Conservation (phyloP, 2,329 filamentous ascomycete species). For the Sporothrix inflata region DNA sequence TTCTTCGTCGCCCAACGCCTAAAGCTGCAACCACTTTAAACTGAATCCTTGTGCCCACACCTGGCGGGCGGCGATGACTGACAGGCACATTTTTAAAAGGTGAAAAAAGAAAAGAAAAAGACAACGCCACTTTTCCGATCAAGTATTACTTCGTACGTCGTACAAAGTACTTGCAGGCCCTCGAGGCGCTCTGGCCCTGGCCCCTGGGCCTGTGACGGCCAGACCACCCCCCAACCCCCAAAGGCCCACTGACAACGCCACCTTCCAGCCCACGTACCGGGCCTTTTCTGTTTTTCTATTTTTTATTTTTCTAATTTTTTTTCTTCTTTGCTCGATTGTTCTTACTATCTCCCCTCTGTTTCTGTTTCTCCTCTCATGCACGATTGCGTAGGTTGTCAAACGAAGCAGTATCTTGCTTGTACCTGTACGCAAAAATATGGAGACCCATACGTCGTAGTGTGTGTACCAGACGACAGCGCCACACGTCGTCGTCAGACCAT, state of each 20-base stretch:
- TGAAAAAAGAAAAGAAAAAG: not conserved
- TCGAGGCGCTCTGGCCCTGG: not conserved
- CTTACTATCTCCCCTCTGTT: not conserved
- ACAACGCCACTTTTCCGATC: not conserved
- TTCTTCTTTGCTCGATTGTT: too few species aligned
- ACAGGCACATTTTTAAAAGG: not conserved
- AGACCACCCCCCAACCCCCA: not conserved
- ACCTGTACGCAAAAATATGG: not conserved
- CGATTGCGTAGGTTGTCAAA: not conserved
- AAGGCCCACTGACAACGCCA: conserved; percentile 13
- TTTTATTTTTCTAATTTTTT: not conserved
- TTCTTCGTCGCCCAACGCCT: not conserved
- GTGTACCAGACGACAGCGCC: too few species aligned
- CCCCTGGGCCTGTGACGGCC: not conserved
- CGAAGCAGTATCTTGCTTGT: not conserved
- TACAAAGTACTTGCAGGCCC: not conserved
- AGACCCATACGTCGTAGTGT: not conserved
- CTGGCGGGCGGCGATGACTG: conserved; percentile 6
- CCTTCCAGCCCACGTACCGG: not conserved
- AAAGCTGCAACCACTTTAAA: conserved; percentile 15
- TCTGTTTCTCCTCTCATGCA: not conserved
- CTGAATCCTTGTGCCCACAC: conserved; percentile 9
- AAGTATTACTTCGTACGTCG: not conserved
- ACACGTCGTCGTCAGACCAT: too few species aligned
- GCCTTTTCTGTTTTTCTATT: not conserved